These are phyloP conservation scores for Marchantia paleacea DNA, from an alignment of 225 moss, liverwort and hornwort species.

Conservation along the genomic window DNA sequence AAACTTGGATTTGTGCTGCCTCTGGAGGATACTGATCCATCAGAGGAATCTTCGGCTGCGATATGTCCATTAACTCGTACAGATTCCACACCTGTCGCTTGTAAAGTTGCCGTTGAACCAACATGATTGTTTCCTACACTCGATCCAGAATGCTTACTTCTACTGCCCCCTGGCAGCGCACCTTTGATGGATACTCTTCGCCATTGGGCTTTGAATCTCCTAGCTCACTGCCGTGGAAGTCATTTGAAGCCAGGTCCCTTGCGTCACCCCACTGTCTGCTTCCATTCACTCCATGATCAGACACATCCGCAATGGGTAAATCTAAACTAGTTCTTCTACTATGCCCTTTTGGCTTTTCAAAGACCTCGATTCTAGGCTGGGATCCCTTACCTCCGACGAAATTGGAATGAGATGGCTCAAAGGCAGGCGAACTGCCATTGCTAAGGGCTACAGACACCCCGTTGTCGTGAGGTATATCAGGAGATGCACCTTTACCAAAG, in stretches of 20 bases:
- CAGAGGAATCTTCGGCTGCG: slow-evolving; percentile 27
- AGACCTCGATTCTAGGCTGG: slow-evolving; percentile 16
- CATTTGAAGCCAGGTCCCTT: slow-evolving; percentile 21
- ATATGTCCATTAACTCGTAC: slow-evolving; percentile 26
- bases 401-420: slow-evolving; percentile 12
- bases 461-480: slow-evolving; percentile 17
- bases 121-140: slow-evolving; percentile 30
- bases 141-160: slow-evolving; percentile 32
- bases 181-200: slow-evolving; percentile 18
- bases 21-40: slow-evolving; percentile 34
- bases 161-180: neutral
- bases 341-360: slow-evolving; percentile 24
- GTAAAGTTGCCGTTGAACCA: slow-evolving; percentile 15
- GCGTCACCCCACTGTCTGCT: slow-evolving; percentile 29
- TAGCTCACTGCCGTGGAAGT: slow-evolving; percentile 16
- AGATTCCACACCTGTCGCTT: slow-evolving; percentile 21
- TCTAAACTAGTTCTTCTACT: slow-evolving; percentile 25
- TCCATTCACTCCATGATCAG: slow-evolving; percentile 18
- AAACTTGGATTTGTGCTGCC: slow-evolving; percentile 39
- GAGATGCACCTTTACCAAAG: neutral
- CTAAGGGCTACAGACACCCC: neutral
- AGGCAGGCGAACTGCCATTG: slow-evolving; percentile 1
- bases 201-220: slow-evolving; percentile 12
- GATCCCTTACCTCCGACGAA: slow-evolving; percentile 10
- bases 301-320: neutral